Evolutionary conservation across 805 yeast genomes (phyloP).

Genomic region (Yarrowia hollandica): DNA sequence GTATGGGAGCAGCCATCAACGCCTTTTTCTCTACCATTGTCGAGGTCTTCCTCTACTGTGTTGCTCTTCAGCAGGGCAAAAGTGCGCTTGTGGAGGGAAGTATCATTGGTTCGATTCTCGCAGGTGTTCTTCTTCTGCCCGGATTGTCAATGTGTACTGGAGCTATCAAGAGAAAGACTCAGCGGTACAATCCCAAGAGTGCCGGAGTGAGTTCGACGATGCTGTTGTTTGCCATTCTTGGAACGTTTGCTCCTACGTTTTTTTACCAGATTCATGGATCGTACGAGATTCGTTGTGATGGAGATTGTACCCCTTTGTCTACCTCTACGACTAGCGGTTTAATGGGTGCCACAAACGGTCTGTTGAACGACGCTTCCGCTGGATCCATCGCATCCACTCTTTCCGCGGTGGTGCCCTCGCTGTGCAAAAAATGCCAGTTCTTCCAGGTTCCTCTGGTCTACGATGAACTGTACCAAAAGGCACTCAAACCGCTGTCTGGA

Average conservation of each 20-base stretch:
- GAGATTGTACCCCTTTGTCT: no score
- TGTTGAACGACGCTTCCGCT: no score
- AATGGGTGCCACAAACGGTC: no score
- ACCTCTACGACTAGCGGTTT: no score
- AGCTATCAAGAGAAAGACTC: slow-evolving; percentile 88
- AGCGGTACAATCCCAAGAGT: slow-evolving; percentile 89
- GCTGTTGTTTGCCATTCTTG: slow-evolving; percentile 85
- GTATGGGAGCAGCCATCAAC: slow-evolving; percentile 96
- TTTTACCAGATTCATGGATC: slow-evolving; percentile 88
- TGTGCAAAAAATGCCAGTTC: slow-evolving; percentile 71
- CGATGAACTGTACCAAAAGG: slow-evolving; percentile 64
- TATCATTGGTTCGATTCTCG: slow-evolving; percentile 88
- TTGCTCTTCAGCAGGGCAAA: slow-evolving; percentile 81
- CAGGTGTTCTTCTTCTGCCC: slow-evolving; percentile 87
- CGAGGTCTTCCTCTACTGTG: slow-evolving; percentile 88
- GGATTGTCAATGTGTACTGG: slow-evolving; percentile 98
- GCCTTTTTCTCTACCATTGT: slow-evolving; percentile 97
- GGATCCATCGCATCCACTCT: no score
- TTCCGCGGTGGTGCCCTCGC: not conserved
- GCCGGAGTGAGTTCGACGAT: slow-evolving; percentile 98
- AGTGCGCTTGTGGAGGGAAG: slow-evolving; percentile 94
- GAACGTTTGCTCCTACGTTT: slow-evolving; percentile 89
- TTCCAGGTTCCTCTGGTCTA: slow-evolving; percentile 68
- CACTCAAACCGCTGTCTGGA: slow-evolving; percentile 80
- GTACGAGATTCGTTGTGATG: slow-evolving; percentile 69